Conservation (phyloP, 208 protist species). For the Jaenimonas drosophilae region DNA sequence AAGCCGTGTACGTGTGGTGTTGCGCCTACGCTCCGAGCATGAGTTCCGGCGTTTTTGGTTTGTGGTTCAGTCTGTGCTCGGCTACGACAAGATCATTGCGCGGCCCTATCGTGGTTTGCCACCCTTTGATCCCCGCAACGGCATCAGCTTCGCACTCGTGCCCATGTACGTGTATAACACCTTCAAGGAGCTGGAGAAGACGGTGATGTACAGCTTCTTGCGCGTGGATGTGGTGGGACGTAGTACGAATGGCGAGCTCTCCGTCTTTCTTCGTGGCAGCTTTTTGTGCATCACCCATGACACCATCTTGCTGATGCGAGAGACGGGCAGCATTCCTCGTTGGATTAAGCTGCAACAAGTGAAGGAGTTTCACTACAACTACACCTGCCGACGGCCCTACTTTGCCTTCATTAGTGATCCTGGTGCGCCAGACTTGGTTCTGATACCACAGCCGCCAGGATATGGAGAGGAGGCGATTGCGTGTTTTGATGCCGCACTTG, state of each 20-base stretch:
- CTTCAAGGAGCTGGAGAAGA: slow-evolving; percentile 45
- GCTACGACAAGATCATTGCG: slow-evolving; percentile 50
- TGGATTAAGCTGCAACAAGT: slow-evolving; percentile 15
- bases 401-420: slow-evolving; percentile 20
- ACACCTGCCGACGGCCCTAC: slow-evolving; percentile 10
- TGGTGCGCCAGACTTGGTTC: slow-evolving; percentile 17
- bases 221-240: slow-evolving; percentile 46
- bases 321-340: slow-evolving; percentile 10
- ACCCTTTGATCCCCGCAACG: slow-evolving; percentile 67
- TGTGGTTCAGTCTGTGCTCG: slow-evolving; percentile 49
- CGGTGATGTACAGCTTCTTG: slow-evolving; percentile 52
- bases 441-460: slow-evolving; percentile 14
- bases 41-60: slow-evolving; percentile 53
- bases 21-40: slow-evolving; percentile 49
- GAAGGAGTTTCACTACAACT: slow-evolving; percentile 16
- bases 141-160: slow-evolving; percentile 41
- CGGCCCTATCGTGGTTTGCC: slow-evolving; percentile 54
- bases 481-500: slow-evolving; percentile 10
- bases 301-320: slow-evolving; percentile 12
- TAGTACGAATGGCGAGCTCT: slow-evolving; percentile 16
- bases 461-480: slow-evolving; percentile 8
- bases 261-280: slow-evolving; percentile 8
- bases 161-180: slow-evolving; percentile 61
- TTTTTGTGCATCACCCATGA: slow-evolving; percentile 18
- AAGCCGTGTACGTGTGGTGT: slow-evolving; percentile 17